phyloP scores from a whole-genome alignment of 805 yeast genomes.

The Cyberlindnera subsufficiens region DNA sequence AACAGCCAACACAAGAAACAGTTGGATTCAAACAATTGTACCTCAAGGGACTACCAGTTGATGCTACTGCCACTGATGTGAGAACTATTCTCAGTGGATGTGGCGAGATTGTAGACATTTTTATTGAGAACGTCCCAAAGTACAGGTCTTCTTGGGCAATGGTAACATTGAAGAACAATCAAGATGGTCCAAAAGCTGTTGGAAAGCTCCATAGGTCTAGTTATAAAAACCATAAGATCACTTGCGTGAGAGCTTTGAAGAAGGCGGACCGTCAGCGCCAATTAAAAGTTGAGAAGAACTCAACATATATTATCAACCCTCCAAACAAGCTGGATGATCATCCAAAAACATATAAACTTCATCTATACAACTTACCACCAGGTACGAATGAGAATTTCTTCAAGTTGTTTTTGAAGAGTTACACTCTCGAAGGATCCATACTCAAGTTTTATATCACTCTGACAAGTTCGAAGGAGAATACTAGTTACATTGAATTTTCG shows the following conservation, averaged over 20 bases:
- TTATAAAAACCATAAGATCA: conserved; percentile 24
- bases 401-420: conserved; percentile 20
- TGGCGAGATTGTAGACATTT: conserved; percentile 46
- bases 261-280: conserved; percentile 16
- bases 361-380: conserved; percentile 22
- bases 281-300: conserved; percentile 1
- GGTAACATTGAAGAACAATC: conserved; percentile 39
- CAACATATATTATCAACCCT: not conserved
- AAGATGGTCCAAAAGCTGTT: conserved; percentile 41
- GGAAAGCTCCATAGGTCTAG: conserved; percentile 23
- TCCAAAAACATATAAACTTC: conserved; percentile 8
- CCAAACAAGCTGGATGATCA: not conserved
- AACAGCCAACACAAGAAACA: not conserved
- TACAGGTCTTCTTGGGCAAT: conserved; percentile 37
- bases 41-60: conserved; percentile 41
- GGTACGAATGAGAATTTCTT: conserved; percentile 23
- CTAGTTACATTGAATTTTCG: conserved; percentile 23
- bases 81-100: conserved; percentile 37
- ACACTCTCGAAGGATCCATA: conserved; percentile 17
- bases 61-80: conserved; percentile 34
- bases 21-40: conserved; percentile 30
- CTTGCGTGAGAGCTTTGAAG: conserved; percentile 26
- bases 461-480: conserved; percentile 5
- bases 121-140: conserved; percentile 40
- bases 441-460: conserved; percentile 12